phyloP scores from a whole-genome alignment of 2,329 filamentous ascomycete genomes.

The Penicillium frequentans region DNA sequence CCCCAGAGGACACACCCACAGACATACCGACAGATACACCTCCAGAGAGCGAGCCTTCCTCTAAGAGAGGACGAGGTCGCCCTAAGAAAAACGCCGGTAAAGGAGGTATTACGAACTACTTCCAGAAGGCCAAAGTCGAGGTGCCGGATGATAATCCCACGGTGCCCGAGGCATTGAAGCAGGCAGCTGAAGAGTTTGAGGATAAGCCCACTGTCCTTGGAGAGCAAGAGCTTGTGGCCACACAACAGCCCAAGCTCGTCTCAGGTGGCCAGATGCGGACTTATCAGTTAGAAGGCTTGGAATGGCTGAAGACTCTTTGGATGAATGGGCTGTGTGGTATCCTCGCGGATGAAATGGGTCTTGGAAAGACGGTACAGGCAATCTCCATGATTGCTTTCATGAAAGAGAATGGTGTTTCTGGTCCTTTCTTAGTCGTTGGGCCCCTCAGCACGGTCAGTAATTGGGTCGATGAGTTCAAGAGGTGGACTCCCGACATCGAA shows the following conservation, averaged over 20 bases:
- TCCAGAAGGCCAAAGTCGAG: conserved; percentile 60
- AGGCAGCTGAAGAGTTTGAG: conserved; percentile 59
- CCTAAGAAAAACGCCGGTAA: conserved; percentile 28
- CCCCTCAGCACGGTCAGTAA: conserved; percentile 91
- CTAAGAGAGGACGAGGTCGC: conserved; percentile 27
- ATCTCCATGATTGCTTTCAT: conserved; percentile 85
- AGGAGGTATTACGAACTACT: conserved; percentile 58
- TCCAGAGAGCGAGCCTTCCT: conserved; percentile 13
- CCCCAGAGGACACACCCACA: not conserved
- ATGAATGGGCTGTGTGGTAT: conserved; percentile 93
- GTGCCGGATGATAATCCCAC: conserved; percentile 54
- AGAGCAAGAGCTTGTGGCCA: conserved; percentile 71
- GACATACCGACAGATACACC: not conserved
- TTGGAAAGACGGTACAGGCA: conserved; percentile 89
- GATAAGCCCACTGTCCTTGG: conserved; percentile 62
- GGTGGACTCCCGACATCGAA: conserved; percentile 86
- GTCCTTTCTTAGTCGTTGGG: conserved; percentile 86
- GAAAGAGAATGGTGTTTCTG: conserved; percentile 81
- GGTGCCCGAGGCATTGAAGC: conserved; percentile 58
- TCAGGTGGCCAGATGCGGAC: conserved; percentile 87
- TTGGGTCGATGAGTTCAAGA: conserved; percentile 91
- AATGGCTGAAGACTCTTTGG: conserved; percentile 81
- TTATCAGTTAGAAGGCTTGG: conserved; percentile 91
- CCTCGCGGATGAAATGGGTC: conserved; percentile 89
- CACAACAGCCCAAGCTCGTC: conserved; percentile 80